Conservation (phyloP, 2,329 filamentous ascomycete species). For the Penicillium sp. region DNA sequence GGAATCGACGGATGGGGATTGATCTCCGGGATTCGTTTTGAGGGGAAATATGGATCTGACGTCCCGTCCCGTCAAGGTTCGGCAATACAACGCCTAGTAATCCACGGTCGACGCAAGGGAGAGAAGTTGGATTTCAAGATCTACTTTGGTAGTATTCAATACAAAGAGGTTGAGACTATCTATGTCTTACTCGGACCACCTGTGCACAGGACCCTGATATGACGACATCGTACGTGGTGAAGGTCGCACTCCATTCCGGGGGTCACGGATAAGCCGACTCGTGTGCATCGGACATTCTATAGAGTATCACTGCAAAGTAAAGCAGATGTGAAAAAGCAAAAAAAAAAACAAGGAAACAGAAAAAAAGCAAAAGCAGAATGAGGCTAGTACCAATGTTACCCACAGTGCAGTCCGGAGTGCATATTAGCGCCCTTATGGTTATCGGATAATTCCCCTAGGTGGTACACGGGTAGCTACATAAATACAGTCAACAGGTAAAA, state of each 20-base stretch:
- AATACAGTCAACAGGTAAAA: not conserved
- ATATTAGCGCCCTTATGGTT: constrained; percentile 6
- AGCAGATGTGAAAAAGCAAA: not conserved
- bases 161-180: not conserved
- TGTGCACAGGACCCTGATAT: constrained; percentile 17
- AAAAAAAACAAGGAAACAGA: constrained; percentile 3
- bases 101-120: constrained; percentile 36
- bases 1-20: constrained; percentile 7
- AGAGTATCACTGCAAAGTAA: constrained; percentile 6
- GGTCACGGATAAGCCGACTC: not conserved
- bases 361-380: constrained; percentile 3
- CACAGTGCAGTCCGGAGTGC: constrained; percentile 9
- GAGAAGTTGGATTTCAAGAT: constrained; percentile 12
- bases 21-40: constrained; percentile 2
- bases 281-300: constrained; percentile 18
- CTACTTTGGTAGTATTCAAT: not conserved
- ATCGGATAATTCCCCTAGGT: constrained; percentile 25
- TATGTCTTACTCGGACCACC: not conserved
- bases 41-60: constrained; percentile 18
- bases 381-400: constrained; percentile 20
- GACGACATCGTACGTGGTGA: constrained; percentile 14
- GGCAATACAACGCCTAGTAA: constrained; percentile 32
- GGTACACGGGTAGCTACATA: constrained; percentile 22
- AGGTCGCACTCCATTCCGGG: constrained; percentile 13
- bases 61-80: constrained; percentile 44